Conservation (phyloP, 2,329 filamentous ascomycete species). For the Plectosphaerella plurivora region DNA sequence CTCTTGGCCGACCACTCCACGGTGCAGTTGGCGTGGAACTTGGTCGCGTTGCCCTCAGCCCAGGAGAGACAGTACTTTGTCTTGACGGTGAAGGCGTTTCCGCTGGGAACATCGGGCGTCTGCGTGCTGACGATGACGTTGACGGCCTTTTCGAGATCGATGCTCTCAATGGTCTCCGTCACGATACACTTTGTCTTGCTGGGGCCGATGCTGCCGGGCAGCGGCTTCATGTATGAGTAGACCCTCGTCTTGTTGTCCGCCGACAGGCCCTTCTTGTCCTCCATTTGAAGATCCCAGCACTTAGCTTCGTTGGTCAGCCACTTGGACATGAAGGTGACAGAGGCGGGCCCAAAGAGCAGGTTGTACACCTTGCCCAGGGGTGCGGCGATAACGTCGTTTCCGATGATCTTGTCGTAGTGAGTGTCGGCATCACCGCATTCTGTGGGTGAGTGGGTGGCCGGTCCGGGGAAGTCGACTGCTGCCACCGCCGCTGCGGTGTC, state of each 20-base stretch:
- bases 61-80: slow-evolving; percentile 94
- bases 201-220: slow-evolving; percentile 79
- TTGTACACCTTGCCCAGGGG: slow-evolving; percentile 90
- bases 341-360: slow-evolving; percentile 78
- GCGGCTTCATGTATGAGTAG: slow-evolving; percentile 88
- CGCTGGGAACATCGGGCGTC: slow-evolving; percentile 91
- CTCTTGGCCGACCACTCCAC: slow-evolving; percentile 98
- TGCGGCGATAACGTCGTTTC: slow-evolving; percentile 80
- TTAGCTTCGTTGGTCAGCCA: slow-evolving; percentile 87
- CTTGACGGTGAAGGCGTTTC: slow-evolving; percentile 86
- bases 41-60: slow-evolving; percentile 81
- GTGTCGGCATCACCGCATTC: slow-evolving; percentile 74
- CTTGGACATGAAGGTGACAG: slow-evolving; percentile 76
- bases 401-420: slow-evolving; percentile 82
- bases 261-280: slow-evolving; percentile 75
- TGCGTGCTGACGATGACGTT: slow-evolving; percentile 79
- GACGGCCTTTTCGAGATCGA: slow-evolving; percentile 84
- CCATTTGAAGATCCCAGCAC: slow-evolving; percentile 79
- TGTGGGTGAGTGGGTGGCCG: slow-evolving; percentile 75
- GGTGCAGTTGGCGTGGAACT: slow-evolving; percentile 80
- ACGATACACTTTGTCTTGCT: slow-evolving; percentile 94
- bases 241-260: slow-evolving; percentile 70
- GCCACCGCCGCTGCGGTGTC: slow-evolving; percentile 38
- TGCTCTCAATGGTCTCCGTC: slow-evolving; percentile 73
- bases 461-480: slow-evolving; percentile 73